These are phyloP conservation scores for Dioscorea zingiberensis DNA, from an alignment of 106 monocot genomes.

Conservation along the genomic window DNA sequence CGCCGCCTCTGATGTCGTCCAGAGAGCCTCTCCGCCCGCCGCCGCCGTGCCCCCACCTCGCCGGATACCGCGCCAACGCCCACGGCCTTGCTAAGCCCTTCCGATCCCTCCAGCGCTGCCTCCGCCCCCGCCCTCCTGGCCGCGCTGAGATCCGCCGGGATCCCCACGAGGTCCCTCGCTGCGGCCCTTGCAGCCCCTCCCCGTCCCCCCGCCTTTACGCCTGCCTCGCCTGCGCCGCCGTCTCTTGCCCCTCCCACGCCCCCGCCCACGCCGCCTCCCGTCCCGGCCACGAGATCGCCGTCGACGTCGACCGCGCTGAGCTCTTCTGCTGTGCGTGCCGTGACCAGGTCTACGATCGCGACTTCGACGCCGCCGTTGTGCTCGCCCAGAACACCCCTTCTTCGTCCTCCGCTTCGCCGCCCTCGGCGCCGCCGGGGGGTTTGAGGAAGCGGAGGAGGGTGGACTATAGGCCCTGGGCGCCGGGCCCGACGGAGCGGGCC, in stretches of 20 bases:
- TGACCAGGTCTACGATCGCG: constrained; percentile 86
- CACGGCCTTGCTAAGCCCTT: constrained; percentile 24
- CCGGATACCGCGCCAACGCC: constrained; percentile 31
- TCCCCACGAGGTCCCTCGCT: constrained; percentile 55
- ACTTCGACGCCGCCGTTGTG: constrained; percentile 79
- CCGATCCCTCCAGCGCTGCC: constrained; percentile 55
- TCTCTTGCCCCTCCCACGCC: constrained; percentile 59
- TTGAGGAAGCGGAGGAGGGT: constrained; percentile 29
- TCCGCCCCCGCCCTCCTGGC: constrained; percentile 48
- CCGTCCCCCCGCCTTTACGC: constrained; percentile 57
- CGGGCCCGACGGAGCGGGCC: constrained; percentile 32
- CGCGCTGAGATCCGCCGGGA: constrained; percentile 65
- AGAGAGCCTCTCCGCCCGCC: constrained; percentile 14
- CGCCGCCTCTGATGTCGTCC: constrained; percentile 10
- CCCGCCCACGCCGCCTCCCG: constrained; percentile 35
- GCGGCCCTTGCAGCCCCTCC: constrained; percentile 39
- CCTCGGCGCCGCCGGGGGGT: constrained; percentile 2
- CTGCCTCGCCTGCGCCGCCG: constrained; percentile 72
- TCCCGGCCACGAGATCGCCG: constrained; percentile 66
- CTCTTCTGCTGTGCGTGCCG: constrained; percentile 80
- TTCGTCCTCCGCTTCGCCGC: background rate
- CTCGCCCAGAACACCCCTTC: constrained; percentile 30
- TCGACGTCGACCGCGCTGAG: constrained; percentile 86
- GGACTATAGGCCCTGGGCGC: constrained; percentile 45
- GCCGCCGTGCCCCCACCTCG: constrained; percentile 64